A percentile compares a stretch with the other conserved stretches of the same genome.
These are phyloP conservation scores for Coprinellus micaceus DNA, from an alignment of 768 basidiomycete genomes.

Conservation along the genomic window DNA sequence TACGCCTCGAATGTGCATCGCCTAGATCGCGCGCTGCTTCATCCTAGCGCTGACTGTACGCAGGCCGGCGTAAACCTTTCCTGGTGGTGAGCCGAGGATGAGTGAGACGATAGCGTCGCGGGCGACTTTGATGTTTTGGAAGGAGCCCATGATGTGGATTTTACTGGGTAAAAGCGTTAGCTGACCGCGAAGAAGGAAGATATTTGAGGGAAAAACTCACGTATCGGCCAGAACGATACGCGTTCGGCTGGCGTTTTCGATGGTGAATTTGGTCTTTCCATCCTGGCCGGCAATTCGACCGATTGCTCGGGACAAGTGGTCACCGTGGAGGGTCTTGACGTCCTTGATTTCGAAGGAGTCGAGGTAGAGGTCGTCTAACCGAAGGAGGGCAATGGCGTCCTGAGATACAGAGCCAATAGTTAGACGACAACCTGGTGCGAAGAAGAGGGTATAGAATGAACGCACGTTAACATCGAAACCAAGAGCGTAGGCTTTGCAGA, in stretches of 20 bases:
- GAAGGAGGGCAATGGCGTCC: slow-evolving; percentile 94
- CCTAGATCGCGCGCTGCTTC: slow-evolving; percentile 84
- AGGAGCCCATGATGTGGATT: slow-evolving; percentile 98
- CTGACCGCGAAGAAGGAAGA: too few species aligned
- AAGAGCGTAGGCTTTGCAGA: slow-evolving; percentile 89
- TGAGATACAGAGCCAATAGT: slow-evolving; percentile 29
- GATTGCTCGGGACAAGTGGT: slow-evolving; percentile 97
- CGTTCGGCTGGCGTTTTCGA: slow-evolving; percentile 94
- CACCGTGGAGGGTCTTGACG: slow-evolving; percentile 95
- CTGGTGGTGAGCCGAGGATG: slow-evolving; percentile 92
- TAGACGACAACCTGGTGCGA: not conserved
- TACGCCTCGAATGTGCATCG: not conserved
- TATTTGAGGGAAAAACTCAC: too few species aligned
- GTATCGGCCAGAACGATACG: slow-evolving; percentile 98
- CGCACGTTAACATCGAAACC: slow-evolving; percentile 92
- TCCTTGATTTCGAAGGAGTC: slow-evolving; percentile 99
- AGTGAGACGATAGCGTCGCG: slow-evolving; percentile 94
- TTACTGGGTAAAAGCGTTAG: slow-evolving; percentile 49
- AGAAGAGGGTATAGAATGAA: not conserved
- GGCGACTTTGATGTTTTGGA: slow-evolving; percentile 97
- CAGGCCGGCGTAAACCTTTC: slow-evolving; percentile 88
- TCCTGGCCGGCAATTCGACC: slow-evolving; percentile 99
- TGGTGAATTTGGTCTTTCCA: slow-evolving; percentile 97
- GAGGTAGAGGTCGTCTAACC: slow-evolving; percentile 95
- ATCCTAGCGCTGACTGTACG: slow-evolving; percentile 89